These are phyloP conservation scores for Blastobotrys illinoisensis DNA, from an alignment of 1,139 yeast genomes.

Conservation along the genomic window DNA sequence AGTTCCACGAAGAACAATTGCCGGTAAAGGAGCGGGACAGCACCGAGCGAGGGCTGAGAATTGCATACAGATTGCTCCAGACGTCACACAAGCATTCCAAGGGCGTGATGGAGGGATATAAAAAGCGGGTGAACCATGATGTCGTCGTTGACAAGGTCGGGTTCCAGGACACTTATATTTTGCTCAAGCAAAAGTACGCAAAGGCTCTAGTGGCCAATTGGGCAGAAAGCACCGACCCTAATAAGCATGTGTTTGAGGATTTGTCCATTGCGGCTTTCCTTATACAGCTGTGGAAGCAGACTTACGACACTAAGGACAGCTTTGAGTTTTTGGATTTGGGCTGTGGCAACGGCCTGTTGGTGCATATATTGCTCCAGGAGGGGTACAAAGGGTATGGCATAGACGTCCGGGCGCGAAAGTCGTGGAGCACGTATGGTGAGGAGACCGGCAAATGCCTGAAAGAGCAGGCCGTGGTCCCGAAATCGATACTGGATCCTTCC, in stretches of 20 bases:
- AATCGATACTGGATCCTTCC: constrained; percentile 59
- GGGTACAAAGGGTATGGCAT: constrained; percentile 82
- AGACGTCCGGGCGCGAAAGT: constrained; percentile 84
- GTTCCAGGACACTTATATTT: constrained; percentile 78
- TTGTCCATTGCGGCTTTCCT: constrained; percentile 92
- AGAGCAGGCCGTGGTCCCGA: constrained; percentile 79
- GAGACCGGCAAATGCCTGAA: constrained; percentile 51
- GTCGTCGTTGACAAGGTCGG: constrained; percentile 73
- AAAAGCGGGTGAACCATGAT: constrained; percentile 85
- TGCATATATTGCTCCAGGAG: constrained; percentile 66
- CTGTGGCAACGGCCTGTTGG: constrained; percentile 90
- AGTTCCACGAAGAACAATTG: not conserved
- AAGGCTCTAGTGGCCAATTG: constrained; percentile 71
- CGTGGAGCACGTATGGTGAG: constrained; percentile 73
- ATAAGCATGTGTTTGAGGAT: constrained; percentile 94
- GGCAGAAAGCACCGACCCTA: constrained; percentile 92
- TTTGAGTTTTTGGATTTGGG: constrained; percentile 86
- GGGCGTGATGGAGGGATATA: constrained; percentile 80
- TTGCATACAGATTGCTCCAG: constrained; percentile 70
- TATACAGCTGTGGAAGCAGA: constrained; percentile 76
- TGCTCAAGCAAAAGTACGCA: constrained; percentile 78
- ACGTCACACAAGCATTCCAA: constrained; percentile 79
- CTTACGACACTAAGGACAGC: constrained; percentile 43
- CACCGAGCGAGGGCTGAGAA: constrained; percentile 64
- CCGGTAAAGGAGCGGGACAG: constrained; percentile 15